A percentile compares a stretch with the other conserved stretches of the same genome.
Conservation (phyloP, 192 early-diverging fungal species). For the Coemansia sp. region DNA sequence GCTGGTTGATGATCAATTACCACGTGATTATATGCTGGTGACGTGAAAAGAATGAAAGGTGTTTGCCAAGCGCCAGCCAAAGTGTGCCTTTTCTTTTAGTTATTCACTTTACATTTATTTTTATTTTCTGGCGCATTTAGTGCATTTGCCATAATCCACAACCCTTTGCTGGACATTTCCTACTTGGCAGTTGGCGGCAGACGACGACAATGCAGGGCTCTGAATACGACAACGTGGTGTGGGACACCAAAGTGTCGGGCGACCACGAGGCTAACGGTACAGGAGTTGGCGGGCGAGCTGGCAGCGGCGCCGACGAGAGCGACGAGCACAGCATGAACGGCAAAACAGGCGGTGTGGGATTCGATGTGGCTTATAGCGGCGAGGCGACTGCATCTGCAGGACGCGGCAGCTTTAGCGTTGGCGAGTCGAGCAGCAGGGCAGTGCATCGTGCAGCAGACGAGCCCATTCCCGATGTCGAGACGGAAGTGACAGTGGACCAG, state of each 20-base stretch:
- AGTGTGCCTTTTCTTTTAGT: constrained; percentile 1
- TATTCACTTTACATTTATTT: background rate
- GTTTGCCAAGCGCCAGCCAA: background rate
- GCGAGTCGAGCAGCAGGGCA: constrained; percentile 17
- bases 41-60: background rate
- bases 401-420: constrained; percentile 5
- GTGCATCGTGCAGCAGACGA: constrained; percentile 9
- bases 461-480: constrained; percentile 28
- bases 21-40: background rate
- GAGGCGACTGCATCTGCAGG: constrained; percentile 5
- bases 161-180: background rate
- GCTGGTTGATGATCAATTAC: background rate
- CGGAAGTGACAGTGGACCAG: constrained; percentile 67
- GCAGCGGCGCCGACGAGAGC: constrained; percentile 5
- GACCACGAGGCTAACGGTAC: constrained; percentile 24
- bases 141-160: constrained; percentile 1
- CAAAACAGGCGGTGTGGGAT: constrained; percentile 2
- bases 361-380: constrained; percentile 38
- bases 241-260: constrained; percentile 44
- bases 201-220: constrained; percentile 41
- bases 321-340: constrained; percentile 11
- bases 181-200: constrained; percentile 1
- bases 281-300: background rate
- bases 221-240: constrained; percentile 52
- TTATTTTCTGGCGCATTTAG: constrained; percentile 1